A percentile compares a stretch with the other conserved stretches of the same genome.
Conservation (phyloP, 106 monocot genomes). For the Chionographis japonica region DNA sequence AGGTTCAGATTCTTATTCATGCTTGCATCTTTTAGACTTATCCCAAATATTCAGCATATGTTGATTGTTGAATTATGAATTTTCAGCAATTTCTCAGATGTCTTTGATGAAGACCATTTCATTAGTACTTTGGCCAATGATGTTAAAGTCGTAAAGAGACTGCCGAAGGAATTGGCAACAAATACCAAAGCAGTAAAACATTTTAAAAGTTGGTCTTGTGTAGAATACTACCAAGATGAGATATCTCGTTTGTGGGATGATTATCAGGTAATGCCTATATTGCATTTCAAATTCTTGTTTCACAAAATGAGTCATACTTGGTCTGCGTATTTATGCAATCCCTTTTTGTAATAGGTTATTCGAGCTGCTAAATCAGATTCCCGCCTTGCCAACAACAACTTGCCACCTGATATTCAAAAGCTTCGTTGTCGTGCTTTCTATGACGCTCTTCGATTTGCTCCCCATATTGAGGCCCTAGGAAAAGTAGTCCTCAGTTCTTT, state of each 20-base stretch:
- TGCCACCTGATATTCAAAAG: slow-evolving; percentile 46
- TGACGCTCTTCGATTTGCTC: slow-evolving; percentile 43
- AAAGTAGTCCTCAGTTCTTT: slow-evolving; percentile 10
- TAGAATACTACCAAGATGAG: slow-evolving; percentile 76
- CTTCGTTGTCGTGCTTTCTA: slow-evolving; percentile 52
- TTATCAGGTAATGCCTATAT: slow-evolving; percentile 31
- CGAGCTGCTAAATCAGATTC: slow-evolving; percentile 45
- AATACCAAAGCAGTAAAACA: slow-evolving; percentile 24
- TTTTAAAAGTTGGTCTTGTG: slow-evolving; percentile 55
- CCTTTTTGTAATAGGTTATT: slow-evolving; percentile 25
- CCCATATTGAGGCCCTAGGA: slow-evolving; percentile 42
- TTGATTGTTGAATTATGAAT: slow-evolving; percentile 8
- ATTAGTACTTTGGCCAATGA: slow-evolving; percentile 33
- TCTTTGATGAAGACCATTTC: slow-evolving; percentile 65
- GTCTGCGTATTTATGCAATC: not conserved
- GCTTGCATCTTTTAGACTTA: not conserved
- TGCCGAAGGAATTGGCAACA: slow-evolving; percentile 30
- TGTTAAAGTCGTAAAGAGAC: slow-evolving; percentile 37
- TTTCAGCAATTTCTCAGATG: slow-evolving; percentile 63
- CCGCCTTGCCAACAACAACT: slow-evolving; percentile 46
- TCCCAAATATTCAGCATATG: not conserved
- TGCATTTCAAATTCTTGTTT: not conserved
- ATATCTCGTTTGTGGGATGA: slow-evolving; percentile 74
- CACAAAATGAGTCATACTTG: not conserved
- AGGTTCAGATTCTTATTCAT: slow-evolving; percentile 35